phyloP scores from a whole-genome alignment of 2,329 filamentous ascomycete species.

The Alternaria burnsii region DNA sequence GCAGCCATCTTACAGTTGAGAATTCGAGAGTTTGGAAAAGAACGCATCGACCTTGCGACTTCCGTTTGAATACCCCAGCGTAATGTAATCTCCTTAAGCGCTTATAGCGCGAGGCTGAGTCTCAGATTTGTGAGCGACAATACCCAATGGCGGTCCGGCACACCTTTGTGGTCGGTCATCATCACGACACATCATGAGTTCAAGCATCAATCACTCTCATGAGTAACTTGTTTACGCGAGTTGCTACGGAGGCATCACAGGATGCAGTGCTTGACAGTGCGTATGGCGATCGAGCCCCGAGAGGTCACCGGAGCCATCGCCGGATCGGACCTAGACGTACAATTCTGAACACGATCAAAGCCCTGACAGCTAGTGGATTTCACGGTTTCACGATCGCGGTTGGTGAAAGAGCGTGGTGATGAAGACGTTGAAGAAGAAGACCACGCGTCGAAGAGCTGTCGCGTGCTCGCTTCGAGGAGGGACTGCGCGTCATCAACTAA shows the following conservation, averaged over 20 bases:
- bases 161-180: background rate
- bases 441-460: background rate
- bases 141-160: background rate
- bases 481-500: background rate
- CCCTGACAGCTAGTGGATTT: background rate
- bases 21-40: background rate
- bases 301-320: background rate
- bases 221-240: background rate
- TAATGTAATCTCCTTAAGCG: background rate
- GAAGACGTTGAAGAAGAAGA: background rate
- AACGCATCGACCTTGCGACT: background rate
- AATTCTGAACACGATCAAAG: background rate
- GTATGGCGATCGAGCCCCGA: background rate
- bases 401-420: background rate
- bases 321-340: background rate
- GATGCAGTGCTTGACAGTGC: background rate
- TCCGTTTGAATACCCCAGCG: background rate
- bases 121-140: background rate
- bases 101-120: background rate
- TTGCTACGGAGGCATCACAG: background rate
- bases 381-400: background rate
- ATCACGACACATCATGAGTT: background rate
- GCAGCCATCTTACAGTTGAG: background rate
- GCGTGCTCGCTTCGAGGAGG: background rate
- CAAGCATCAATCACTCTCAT: background rate